A percentile compares a stretch with the other conserved stretches of the same genome.
These are phyloP conservation scores for Globisporangium parvum DNA, from an alignment of 352 stramenopile species.

Conservation along the genomic window DNA sequence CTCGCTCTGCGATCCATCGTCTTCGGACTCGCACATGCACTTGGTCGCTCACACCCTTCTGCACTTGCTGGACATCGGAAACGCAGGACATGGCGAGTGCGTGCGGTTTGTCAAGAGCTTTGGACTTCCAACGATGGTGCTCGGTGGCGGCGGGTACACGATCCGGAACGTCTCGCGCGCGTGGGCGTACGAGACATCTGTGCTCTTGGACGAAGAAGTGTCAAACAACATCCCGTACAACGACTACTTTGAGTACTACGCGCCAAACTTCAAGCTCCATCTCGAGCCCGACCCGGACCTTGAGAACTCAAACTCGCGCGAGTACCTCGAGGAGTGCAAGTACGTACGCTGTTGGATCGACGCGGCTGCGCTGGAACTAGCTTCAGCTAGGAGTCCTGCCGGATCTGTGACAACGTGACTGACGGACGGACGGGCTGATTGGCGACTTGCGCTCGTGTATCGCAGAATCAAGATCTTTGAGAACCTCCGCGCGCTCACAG, in stretches of 20 bases:
- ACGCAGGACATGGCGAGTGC: constrained; percentile 90
- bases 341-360: constrained; percentile 19
- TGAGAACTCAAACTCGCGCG: constrained; percentile 78
- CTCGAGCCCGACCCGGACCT: constrained; percentile 70
- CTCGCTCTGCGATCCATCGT: too few species aligned
- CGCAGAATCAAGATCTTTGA: constrained; percentile 81
- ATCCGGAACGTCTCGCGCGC: constrained; percentile 95
- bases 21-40: neutral
- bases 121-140: constrained; percentile 94
- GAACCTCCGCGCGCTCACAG: constrained; percentile 63
- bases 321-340: constrained; percentile 86
- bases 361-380: too few species aligned
- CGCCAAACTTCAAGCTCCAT: constrained; percentile 82
- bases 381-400: too few species aligned
- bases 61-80: constrained; percentile 34
- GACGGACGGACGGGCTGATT: neutral
- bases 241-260: constrained; percentile 99
- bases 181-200: constrained; percentile 94
- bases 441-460: neutral
- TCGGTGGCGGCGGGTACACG: constrained; percentile 97
- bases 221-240: constrained; percentile 98
- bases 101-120: constrained; percentile 96
- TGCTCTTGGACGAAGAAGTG: constrained; percentile 90
- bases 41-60: constrained; percentile 22
- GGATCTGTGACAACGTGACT: neutral